Evolutionary conservation across 805 yeast genomes (phyloP).

Genomic region (Suhomyces vadensis): DNA sequence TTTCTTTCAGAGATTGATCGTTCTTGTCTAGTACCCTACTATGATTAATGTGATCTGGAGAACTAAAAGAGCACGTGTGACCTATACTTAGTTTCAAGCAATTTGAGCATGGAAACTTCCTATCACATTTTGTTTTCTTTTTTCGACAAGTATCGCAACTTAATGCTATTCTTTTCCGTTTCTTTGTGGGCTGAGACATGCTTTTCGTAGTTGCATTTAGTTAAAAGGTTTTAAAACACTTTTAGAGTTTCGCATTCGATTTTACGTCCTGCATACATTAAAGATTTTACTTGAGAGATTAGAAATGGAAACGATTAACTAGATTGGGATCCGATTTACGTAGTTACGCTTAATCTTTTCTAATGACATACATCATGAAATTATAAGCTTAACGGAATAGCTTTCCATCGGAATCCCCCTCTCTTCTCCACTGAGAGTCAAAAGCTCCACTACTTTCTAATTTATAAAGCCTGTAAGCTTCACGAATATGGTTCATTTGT

Average conservation of each 20-base stretch:
- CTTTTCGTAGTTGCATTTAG: no score
- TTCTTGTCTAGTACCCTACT: background rate
- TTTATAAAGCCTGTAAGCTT: conserved; percentile 81
- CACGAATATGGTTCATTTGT: conserved; percentile 80
- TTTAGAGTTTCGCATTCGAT: no score
- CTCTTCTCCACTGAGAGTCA: conserved; percentile 65
- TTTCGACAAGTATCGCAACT: conserved; percentile 50
- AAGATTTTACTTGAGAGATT: no score
- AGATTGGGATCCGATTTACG: no score
- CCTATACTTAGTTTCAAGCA: conserved; percentile 13
- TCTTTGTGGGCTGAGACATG: no score
- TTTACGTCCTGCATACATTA: no score
- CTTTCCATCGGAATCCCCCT: conserved; percentile 68
- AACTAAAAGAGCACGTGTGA: conserved; percentile 12
- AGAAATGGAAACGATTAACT: background rate
- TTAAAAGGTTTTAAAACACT: no score
- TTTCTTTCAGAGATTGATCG: no score
- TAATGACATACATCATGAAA: background rate
- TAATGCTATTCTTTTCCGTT: conserved; percentile 44
- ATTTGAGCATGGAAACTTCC: conserved; percentile 32
- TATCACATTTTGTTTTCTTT: conserved; percentile 47
- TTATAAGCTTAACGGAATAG: conserved; percentile 52
- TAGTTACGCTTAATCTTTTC: no score
- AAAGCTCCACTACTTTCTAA: conserved; percentile 66
- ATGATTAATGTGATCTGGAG: conserved; percentile 14